phyloP scores from a whole-genome alignment of 2,329 filamentous ascomycete genomes.

The Colletotrichum orbiculare region DNA sequence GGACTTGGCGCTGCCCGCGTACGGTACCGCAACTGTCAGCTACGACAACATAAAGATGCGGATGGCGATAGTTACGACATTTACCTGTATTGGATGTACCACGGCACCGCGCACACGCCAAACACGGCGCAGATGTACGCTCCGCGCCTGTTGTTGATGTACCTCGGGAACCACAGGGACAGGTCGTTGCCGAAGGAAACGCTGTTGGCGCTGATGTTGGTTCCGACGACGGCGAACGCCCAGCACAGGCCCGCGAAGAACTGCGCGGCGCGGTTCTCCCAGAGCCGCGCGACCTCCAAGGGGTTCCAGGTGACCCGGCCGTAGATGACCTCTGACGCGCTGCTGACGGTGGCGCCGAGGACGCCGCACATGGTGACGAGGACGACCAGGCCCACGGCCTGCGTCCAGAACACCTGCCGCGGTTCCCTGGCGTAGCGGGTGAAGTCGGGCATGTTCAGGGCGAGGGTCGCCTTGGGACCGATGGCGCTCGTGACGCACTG shows the following conservation, averaged over 20 bases:
- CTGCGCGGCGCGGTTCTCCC: conserved; percentile 44
- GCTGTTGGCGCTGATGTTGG: too few species aligned
- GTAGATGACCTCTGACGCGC: conserved; percentile 46
- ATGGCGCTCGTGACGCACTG: conserved; percentile 41
- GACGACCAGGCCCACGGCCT: conserved; percentile 34
- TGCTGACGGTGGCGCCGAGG: conserved; percentile 53
- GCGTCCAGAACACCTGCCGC: conserved; percentile 36
- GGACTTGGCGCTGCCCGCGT: too few species aligned
- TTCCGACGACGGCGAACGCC: too few species aligned
- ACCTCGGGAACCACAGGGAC: too few species aligned
- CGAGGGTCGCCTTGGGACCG: conserved; percentile 36
- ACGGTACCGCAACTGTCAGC: too few species aligned
- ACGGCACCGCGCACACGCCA: too few species aligned
- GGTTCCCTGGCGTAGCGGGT: conserved; percentile 38
- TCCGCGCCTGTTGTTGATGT: too few species aligned
- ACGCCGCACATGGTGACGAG: not conserved
- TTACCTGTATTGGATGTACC: too few species aligned
- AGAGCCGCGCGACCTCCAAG: conserved; percentile 42
- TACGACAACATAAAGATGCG: too few species aligned
- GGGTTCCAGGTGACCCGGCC: conserved; percentile 44
- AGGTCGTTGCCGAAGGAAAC: too few species aligned
- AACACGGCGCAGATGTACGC: too few species aligned
- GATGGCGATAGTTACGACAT: too few species aligned
- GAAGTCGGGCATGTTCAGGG: conserved; percentile 39
- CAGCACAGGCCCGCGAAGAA: conserved; percentile 42